Evolutionary conservation across 2,329 filamentous ascomycete species (phyloP).

Genomic region (Metarhizium humberi): DNA sequence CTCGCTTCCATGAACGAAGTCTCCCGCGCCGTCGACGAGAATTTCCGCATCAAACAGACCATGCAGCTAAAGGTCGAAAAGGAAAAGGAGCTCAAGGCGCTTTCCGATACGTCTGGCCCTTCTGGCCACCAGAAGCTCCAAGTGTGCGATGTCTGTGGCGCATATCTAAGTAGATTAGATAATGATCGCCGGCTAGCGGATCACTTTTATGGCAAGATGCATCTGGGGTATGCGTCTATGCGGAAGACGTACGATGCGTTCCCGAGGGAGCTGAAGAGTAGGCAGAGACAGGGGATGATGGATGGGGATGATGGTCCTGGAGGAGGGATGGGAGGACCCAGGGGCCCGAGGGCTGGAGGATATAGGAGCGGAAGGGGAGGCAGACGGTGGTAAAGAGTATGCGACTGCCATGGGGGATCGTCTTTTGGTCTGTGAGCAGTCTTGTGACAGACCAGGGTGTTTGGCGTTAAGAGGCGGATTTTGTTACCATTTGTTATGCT

Average conservation of each 20-base stretch:
- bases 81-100: slow-evolving; percentile 79
- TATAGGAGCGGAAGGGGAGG: slow-evolving; percentile 42
- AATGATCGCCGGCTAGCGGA: slow-evolving; percentile 91
- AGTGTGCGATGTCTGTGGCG: slow-evolving; percentile 96
- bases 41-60: slow-evolving; percentile 74
- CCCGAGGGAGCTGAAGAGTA: slow-evolving; percentile 73
- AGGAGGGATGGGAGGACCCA: slow-evolving; percentile 27
- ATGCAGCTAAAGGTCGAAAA: slow-evolving; percentile 73
- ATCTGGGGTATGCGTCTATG: slow-evolving; percentile 96
- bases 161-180: slow-evolving; percentile 83
- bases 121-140: slow-evolving; percentile 96
- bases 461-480: background rate
- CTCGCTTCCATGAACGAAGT: slow-evolving; percentile 76
- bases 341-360: slow-evolving; percentile 45
- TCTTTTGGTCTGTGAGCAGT: background rate
- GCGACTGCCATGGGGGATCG: background rate
- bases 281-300: slow-evolving; percentile 43
- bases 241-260: slow-evolving; percentile 85
- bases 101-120: slow-evolving; percentile 86
- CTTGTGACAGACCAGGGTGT: background rate
- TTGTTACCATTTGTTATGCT: background rate
- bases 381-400: background rate
- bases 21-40: slow-evolving; percentile 74
- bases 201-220: slow-evolving; percentile 99
- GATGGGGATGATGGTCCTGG: slow-evolving; percentile 36